Evolutionary conservation across 768 basidiomycete genomes (phyloP), one percentile per base, ranked within the genome.

Genomic region (Mycena sanguinolenta): DNA sequence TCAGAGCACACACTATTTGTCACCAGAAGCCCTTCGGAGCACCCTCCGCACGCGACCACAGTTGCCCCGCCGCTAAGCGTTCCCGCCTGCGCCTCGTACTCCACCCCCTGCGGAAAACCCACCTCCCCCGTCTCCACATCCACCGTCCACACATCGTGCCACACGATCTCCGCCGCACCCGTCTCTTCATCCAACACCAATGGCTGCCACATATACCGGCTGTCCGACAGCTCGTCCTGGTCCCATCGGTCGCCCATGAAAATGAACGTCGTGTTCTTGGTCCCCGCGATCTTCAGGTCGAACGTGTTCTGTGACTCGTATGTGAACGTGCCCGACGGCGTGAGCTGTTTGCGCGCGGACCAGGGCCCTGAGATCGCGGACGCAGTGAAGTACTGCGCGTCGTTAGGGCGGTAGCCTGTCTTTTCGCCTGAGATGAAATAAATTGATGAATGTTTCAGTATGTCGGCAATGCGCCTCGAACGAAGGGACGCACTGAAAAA

Each of bases 351-450:
- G 46, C 65, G 65, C 44, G 65, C 65, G 46, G 65, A 58, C 65
- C 65, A 66, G 65, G 65, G 65, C 32, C 57, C 65, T 38, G 65
- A 58, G 57, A 66, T 58, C 44, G 34, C 46, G 30, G 65, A 36
- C 42, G 65, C 65, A 23, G 65, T 66, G 65, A 52, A 66, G 46
- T 66, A 66, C 46, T 66, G 65, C 65, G 65, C 65, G 65, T 66
- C 65, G 49, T 66, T 66, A 57, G 64, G 65, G 65, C 57, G 65
- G 57, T 66, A 66, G 57, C 65, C 65, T 36, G 65, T 66, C 57
- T 66, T 66, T 66, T 66, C 16, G 30, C 65, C 65, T 66, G 58
- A 46, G 54, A 64, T n/a, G n/a, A 64, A 57, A 27, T 32, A 32
- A 54, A 42, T 52, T 28, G 65, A 46, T 50, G 46, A 65, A 30